A percentile compares a stretch with the other conserved stretches of the same genome.
phyloP scores from a whole-genome alignment of 78 protist species.

The Cavenderia fasciculata region DNA sequence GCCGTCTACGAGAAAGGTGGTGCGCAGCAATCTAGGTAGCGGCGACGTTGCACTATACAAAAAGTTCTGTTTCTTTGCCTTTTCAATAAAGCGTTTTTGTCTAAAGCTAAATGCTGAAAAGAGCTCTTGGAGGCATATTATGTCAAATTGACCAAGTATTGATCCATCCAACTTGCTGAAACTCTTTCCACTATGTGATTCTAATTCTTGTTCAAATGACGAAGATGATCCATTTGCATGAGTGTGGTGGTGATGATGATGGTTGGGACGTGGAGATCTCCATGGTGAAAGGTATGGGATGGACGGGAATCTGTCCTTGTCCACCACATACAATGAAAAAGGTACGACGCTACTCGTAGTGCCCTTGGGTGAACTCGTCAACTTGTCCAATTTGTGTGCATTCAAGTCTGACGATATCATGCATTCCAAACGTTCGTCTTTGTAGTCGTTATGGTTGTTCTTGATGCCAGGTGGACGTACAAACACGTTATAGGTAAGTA shows the following conservation, averaged over 20 bases:
- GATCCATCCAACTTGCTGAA: background rate
- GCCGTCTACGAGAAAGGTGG: slow-evolving; percentile 59
- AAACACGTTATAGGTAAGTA: slow-evolving; percentile 63
- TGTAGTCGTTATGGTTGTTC: slow-evolving; percentile 54
- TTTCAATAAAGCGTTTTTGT: slow-evolving; percentile 39
- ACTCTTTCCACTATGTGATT: background rate
- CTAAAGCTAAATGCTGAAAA: slow-evolving; percentile 65
- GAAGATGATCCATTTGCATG: background rate
- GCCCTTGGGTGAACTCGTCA: background rate
- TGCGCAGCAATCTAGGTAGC: slow-evolving; percentile 16
- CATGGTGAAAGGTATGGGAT: slow-evolving; percentile 57
- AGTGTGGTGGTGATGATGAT: background rate
- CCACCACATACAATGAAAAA: slow-evolving; percentile 9
- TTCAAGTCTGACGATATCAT: slow-evolving; percentile 19
- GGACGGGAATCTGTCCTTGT: slow-evolving; percentile 29
- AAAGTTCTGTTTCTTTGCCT: slow-evolving; percentile 30
- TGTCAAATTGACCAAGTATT: slow-evolving; percentile 38
- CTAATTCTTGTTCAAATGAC: background rate
- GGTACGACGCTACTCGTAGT: no score
- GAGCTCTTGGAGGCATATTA: slow-evolving; percentile 60
- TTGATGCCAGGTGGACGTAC: slow-evolving; percentile 71
- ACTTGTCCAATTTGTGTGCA: slow-evolving; percentile 9
- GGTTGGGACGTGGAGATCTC: slow-evolving; percentile 5
- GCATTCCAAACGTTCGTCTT: slow-evolving; percentile 72
- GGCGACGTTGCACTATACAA: slow-evolving; percentile 34